Percentiles rank a stretch among this genome's conserved stretches.
These are phyloP conservation scores for Phytophthora colocasiae DNA, from an alignment of 352 stramenopile species.

Conservation along the genomic window DNA sequence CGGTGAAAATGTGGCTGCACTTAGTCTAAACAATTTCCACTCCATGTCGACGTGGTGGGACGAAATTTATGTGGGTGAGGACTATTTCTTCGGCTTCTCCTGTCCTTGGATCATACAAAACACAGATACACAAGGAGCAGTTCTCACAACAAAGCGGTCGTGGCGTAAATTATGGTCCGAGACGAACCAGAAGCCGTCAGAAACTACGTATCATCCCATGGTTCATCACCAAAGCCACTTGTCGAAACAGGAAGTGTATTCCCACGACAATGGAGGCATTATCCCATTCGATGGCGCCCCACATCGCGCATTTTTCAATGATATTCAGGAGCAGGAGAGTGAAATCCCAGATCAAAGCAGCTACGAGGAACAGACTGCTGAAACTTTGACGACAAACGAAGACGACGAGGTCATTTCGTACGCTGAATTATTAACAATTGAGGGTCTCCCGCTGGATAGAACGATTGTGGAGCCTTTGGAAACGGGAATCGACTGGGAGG, in stretches of 20 bases:
- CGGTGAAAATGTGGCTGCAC: slow-evolving; percentile 40
- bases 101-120: slow-evolving; percentile 69
- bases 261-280: slow-evolving; percentile 77
- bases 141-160: slow-evolving; percentile 52
- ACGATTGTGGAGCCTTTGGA: slow-evolving; percentile 66
- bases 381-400: slow-evolving; percentile 20
- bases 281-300: slow-evolving; percentile 87
- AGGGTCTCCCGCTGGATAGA: slow-evolving; percentile 55
- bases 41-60: slow-evolving; percentile 93
- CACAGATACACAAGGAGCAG: slow-evolving; percentile 22
- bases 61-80: slow-evolving; percentile 95
- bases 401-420: slow-evolving; percentile 60
- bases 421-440: slow-evolving; percentile 59
- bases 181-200: slow-evolving; percentile 28
- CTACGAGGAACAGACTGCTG: slow-evolving; percentile 42
- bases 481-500: slow-evolving; percentile 54
- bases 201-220: slow-evolving; percentile 75
- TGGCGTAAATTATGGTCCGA: slow-evolving; percentile 69
- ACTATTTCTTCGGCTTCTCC: slow-evolving; percentile 91
- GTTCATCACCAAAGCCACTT: slow-evolving; percentile 88
- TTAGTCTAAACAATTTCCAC: slow-evolving; percentile 89
- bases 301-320: slow-evolving; percentile 85
- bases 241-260: slow-evolving; percentile 78
- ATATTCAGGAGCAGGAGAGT: slow-evolving; percentile 64
- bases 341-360: slow-evolving; percentile 48